Conservation (phyloP, 1,139 yeast genomes). For the Nakaseomyces nivariensis region DNA sequence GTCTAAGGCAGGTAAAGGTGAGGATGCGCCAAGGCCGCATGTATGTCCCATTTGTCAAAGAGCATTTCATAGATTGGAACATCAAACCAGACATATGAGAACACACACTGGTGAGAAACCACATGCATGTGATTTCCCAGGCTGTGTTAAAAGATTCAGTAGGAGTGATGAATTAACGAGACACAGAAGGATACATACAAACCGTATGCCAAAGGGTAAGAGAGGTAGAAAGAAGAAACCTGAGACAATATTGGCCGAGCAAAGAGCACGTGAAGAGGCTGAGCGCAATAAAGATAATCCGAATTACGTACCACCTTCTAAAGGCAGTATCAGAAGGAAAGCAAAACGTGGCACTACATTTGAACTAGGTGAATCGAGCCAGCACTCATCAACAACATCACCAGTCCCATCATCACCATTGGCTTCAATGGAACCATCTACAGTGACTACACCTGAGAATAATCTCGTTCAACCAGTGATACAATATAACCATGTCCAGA, state of each 20-base stretch:
- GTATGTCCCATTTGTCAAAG: conserved; percentile 52
- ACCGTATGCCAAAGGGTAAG: conserved; percentile 41
- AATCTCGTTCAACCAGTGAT: conserved; percentile 11
- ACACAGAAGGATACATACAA: conserved; percentile 55
- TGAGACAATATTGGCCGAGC: conserved; percentile 2
- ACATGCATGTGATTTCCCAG: conserved; percentile 58
- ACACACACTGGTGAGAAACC: conserved; percentile 71
- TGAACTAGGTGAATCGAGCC: background rate
- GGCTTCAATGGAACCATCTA: conserved; percentile 12
- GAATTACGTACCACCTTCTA: background rate
- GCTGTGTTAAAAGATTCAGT: conserved; percentile 57
- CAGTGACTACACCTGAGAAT: conserved; percentile 15
- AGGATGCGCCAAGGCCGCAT: conserved; percentile 38
- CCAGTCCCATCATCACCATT: background rate
- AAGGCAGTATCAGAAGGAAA: conserved; percentile 3
- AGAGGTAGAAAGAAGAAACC: conserved; percentile 40
- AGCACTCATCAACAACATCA: conserved; percentile 1
- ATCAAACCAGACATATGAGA: conserved; percentile 62
- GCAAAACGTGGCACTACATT: conserved; percentile 1
- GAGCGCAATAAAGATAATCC: background rate
- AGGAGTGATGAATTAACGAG: conserved; percentile 62
- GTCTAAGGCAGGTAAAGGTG: conserved; percentile 1
- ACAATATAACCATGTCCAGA: background rate
- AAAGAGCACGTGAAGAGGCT: conserved; percentile 1
- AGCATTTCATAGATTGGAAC: conserved; percentile 56